Conservation (phyloP, 495 filamentous ascomycete genomes). For the Penicillium waksmanii region DNA sequence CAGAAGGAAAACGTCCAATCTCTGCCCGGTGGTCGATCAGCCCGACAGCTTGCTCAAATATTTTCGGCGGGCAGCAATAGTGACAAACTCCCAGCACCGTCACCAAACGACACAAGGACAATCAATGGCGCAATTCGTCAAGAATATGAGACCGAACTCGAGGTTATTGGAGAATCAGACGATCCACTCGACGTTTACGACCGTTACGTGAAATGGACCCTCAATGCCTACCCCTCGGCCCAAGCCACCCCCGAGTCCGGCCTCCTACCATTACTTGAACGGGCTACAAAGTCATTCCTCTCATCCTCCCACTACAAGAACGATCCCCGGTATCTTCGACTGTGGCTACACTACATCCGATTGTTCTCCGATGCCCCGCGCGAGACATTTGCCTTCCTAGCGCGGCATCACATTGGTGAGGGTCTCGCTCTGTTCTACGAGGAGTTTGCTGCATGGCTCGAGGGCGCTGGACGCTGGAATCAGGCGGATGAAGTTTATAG, state of each 20-base stretch:
- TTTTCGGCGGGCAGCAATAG: conserved; percentile 65
- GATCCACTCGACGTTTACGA: conserved; percentile 96
- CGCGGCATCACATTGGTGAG: conserved; percentile 86
- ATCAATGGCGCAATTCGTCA: conserved; percentile 76
- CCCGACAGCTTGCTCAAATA: conserved; percentile 81
- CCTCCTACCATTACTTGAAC: conserved; percentile 85
- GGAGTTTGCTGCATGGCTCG: conserved; percentile 92
- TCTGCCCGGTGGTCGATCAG: conserved; percentile 86
- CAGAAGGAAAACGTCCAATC: conserved; percentile 99
- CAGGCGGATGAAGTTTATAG: conserved; percentile 94
- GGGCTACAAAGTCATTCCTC: conserved; percentile 90
- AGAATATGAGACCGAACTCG: conserved; percentile 85
- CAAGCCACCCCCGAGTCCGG: conserved; percentile 90
- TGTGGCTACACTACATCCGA: conserved; percentile 93
- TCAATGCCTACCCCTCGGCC: conserved; percentile 92
- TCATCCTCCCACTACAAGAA: conserved; percentile 85
- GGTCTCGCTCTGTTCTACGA: conserved; percentile 93
- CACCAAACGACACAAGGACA: conserved; percentile 71
- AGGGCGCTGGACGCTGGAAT: conserved; percentile 80
- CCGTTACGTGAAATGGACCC: conserved; percentile 94
- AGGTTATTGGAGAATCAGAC: conserved; percentile 78
- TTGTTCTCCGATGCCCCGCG: conserved; percentile 91
- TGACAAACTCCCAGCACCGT: conserved; percentile 53
- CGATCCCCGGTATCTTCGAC: conserved; percentile 86
- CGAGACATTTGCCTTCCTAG: conserved; percentile 88